A percentile compares a stretch with the other conserved stretches of the same genome.
phyloP scores from a whole-genome alignment of 139 green algal genomes.

The Desmodesmus armatus region DNA sequence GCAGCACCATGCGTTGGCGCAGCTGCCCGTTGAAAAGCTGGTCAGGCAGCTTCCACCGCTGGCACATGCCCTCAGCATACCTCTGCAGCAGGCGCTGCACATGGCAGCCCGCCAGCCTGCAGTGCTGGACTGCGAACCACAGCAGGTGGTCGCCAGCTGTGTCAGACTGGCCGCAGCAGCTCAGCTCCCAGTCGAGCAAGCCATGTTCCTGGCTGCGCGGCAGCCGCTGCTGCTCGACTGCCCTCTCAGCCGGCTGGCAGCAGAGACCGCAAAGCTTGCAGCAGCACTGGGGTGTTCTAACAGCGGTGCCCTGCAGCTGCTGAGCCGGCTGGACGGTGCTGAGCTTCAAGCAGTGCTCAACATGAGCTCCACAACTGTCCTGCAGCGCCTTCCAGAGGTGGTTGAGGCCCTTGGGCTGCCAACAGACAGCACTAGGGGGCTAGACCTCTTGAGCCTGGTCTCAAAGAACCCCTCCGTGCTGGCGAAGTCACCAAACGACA shows the following conservation, averaged over 20 bases:
- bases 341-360: conserved; percentile 28
- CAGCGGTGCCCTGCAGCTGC: conserved; percentile 30
- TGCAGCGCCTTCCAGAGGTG: conserved; percentile 24
- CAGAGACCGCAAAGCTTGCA: conserved; percentile 22
- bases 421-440: conserved; percentile 18
- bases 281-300: conserved; percentile 24
- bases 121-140: neutral
- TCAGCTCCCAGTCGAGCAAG: conserved; percentile 34
- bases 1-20: neutral
- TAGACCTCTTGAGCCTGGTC: conserved; percentile 25
- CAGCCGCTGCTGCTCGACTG: conserved; percentile 21
- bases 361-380: conserved; percentile 36
- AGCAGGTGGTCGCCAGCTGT: neutral
- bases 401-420: conserved; percentile 38
- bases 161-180: conserved; percentile 18
- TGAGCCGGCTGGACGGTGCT: conserved; percentile 1
- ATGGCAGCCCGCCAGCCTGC: conserved; percentile 21
- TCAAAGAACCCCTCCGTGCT: conserved; percentile 24
- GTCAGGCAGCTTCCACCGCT: neutral
- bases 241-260: conserved; percentile 1
- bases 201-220: conserved; percentile 40
- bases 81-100: conserved; percentile 31
- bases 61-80: conserved; percentile 21
- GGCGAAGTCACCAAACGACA: neutral
- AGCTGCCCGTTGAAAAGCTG: conserved; percentile 16